Percentiles rank a stretch among this genome's conserved stretches.
phyloP scores from a whole-genome alignment of 441 rosid genomes.

The Croton laevigatus region DNA sequence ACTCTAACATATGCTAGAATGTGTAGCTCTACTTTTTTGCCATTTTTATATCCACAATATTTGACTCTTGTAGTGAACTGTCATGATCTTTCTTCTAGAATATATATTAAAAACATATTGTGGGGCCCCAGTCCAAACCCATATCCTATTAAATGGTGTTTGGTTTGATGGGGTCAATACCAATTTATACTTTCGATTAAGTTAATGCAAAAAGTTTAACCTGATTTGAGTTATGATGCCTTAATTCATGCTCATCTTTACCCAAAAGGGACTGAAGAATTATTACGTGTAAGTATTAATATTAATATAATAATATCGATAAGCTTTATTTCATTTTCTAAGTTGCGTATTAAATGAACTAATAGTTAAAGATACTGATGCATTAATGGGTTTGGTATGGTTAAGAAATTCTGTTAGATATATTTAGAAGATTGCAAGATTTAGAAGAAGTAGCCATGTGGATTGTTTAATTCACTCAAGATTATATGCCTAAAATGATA shows the following conservation, averaged over 20 bases:
- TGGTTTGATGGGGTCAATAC: background rate
- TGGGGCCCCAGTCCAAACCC: background rate
- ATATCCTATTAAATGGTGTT: background rate
- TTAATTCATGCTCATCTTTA: background rate
- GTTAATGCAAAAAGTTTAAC: background rate
- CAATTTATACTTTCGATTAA: background rate
- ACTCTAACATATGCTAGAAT: background rate
- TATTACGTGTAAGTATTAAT: background rate
- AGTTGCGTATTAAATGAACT: constrained; percentile 21
- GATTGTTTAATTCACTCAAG: constrained; percentile 13
- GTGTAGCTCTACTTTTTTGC: background rate
- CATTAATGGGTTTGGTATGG: background rate
- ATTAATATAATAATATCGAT: background rate
- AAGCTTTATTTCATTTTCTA: constrained; percentile 6
- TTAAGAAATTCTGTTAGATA: background rate
- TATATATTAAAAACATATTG: background rate
- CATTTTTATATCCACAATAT: background rate
- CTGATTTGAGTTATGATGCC: background rate
- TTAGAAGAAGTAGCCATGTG: constrained; percentile 24
- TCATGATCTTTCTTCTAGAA: background rate
- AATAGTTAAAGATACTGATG: background rate
- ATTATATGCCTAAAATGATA: background rate
- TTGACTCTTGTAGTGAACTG: background rate
- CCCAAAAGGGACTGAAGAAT: background rate
- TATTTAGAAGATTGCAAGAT: background rate